Evolutionary conservation across 2,329 filamentous ascomycete genomes (phyloP).

Genomic region (Aurifilum marmelostoma): DNA sequence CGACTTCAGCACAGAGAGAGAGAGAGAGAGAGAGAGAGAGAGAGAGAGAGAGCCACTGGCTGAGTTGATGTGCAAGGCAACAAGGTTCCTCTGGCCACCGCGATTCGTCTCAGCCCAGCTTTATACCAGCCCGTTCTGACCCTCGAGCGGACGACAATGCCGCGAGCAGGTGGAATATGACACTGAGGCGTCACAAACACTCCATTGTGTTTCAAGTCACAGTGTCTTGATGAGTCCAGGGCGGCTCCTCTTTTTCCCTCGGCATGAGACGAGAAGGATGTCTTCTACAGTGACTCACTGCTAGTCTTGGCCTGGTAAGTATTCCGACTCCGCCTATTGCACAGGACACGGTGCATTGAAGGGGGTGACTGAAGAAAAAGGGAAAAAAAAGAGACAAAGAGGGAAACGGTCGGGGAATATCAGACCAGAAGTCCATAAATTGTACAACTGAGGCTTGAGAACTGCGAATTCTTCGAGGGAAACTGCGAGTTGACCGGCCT

Average conservation of each 20-base stretch:
- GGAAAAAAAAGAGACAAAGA: too few species aligned
- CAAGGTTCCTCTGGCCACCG: not conserved
- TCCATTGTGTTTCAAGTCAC: not conserved
- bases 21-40: too few species aligned
- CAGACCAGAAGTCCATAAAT: not conserved
- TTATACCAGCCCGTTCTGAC: not conserved
- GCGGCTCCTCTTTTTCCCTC: not conserved
- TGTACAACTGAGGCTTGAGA: not conserved
- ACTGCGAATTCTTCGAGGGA: not conserved
- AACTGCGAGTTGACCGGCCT: not conserved
- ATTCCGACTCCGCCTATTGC: not conserved
- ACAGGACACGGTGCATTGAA: too few species aligned
- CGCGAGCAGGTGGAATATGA: not conserved
- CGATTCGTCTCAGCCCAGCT: not conserved
- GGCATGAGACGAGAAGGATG: not conserved
- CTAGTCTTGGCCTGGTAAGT: not conserved
- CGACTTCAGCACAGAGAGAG: too few species aligned
- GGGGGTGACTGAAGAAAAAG: not conserved
- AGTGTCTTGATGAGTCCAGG: not conserved
- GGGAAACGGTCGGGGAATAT: not conserved
- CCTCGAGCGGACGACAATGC: not conserved
- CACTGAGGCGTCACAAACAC: not conserved
- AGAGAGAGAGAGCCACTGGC: not conserved
- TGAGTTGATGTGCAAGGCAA: not conserved
- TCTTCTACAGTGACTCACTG: not conserved